Evolutionary conservation across 768 basidiomycete genomes (phyloP), one percentile per base, ranked within the genome.

Genomic region (Hydnomerulius pinastri): DNA sequence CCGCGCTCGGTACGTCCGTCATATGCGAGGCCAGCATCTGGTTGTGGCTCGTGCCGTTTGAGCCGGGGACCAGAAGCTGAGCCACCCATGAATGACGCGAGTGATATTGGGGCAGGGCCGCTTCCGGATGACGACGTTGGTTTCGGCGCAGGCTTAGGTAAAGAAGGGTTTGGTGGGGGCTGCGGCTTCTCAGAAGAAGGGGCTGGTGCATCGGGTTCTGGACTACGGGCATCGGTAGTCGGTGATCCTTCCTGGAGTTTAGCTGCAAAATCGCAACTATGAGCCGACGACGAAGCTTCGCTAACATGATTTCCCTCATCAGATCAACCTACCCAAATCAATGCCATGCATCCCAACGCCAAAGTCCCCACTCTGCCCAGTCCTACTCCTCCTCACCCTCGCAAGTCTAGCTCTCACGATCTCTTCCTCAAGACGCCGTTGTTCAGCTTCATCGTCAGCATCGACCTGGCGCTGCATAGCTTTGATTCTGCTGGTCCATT

Each of bases 21-120:
- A 56, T 87, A 87, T 1, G 81, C 83, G 58, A 85, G 80, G 59
- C 81, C 73, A 9, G 77, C 76, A 68, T 92, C 82, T 57, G 74
- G 74, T 63, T 92, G 90, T 4, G 89, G 83, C 15, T 83, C 82
- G 58, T 83, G 88, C 50, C 76, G 80, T 55, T 79, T 90, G 36
- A 92, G 75, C 30, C 85, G 77, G 4, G 89, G 89, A 20, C 88
- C 90, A 36, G 81, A 78, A 12, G 85, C 89, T 23, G 76, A 80
- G 6, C 90, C 89, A 30, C 90, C 90, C 57, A 92, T 92, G 64
- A 92, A 90, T 2, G 85, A 79, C 0, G 90, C 90, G 23, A 92
- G 77, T 2, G 90, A 92, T 8, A 87, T 82, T 10, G 82, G 73
- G 35, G 78, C 73, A 3, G 75, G 53, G 44, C 69, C 76, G 39